phyloP scores from a whole-genome alignment of 2,329 filamentous ascomycete species.

The Achaetomium macrosporum region DNA sequence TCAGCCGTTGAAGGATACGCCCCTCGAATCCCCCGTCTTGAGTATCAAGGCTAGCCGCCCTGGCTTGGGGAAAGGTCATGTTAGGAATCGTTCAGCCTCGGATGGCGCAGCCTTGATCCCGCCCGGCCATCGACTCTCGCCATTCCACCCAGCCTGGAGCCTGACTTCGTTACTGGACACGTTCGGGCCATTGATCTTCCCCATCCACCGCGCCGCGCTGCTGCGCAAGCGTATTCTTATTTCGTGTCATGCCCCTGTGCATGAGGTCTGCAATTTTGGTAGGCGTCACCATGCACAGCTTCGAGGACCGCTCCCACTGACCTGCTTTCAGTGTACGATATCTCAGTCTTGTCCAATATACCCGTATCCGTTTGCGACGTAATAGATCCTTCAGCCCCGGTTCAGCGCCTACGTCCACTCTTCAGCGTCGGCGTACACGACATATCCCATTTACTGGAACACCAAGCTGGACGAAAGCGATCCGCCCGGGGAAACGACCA shows the following conservation, averaged over 20 bases:
- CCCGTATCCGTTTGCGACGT: slow-evolving; percentile 66
- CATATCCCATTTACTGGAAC: slow-evolving; percentile 68
- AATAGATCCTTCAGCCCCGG: slow-evolving; percentile 56
- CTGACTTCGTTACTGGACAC: slow-evolving; percentile 69
- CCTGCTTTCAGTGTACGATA: slow-evolving; percentile 66
- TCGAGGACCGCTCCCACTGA: not conserved
- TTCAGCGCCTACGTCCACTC: slow-evolving; percentile 68
- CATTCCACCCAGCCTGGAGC: slow-evolving; percentile 81
- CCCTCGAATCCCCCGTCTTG: slow-evolving; percentile 46
- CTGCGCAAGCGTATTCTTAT: slow-evolving; percentile 84
- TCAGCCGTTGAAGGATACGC: slow-evolving; percentile 39
- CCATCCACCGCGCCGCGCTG: slow-evolving; percentile 80
- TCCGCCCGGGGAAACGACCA: slow-evolving; percentile 28
- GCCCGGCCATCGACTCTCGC: slow-evolving; percentile 61
- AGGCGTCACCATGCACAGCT: slow-evolving; percentile 23
- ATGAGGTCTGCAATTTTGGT: slow-evolving; percentile 86
- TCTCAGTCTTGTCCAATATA: slow-evolving; percentile 88
- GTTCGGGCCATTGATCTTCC: slow-evolving; percentile 89
- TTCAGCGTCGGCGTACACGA: slow-evolving; percentile 93
- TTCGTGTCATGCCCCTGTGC: slow-evolving; percentile 78
- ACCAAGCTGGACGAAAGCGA: slow-evolving; percentile 34
- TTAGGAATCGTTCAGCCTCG: slow-evolving; percentile 54
- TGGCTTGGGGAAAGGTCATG: slow-evolving; percentile 39
- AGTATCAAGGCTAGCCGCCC: slow-evolving; percentile 38
- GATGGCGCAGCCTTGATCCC: slow-evolving; percentile 55